Conservation (phyloP, 345 rosid genomes). For the Bretschneidera sinensis region DNA sequence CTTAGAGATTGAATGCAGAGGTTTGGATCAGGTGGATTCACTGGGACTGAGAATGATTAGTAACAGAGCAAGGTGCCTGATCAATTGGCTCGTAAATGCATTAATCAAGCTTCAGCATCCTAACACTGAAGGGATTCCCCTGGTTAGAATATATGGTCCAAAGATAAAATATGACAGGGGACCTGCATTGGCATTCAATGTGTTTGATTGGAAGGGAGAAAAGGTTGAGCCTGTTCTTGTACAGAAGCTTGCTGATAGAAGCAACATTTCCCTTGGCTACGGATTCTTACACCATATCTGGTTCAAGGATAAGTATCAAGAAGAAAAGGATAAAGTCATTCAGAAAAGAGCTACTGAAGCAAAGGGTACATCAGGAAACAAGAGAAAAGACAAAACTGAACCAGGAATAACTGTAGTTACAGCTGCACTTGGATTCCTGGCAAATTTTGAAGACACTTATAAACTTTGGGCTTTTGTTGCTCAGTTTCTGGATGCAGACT, state of each 20-base stretch:
- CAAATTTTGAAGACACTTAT: slow-evolving; percentile 73
- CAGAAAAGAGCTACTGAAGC: slow-evolving; percentile 37
- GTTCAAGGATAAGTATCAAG: slow-evolving; percentile 57
- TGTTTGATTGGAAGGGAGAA: slow-evolving; percentile 79
- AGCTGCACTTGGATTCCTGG: slow-evolving; percentile 71
- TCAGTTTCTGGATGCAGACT: slow-evolving; percentile 83
- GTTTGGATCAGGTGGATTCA: slow-evolving; percentile 75
- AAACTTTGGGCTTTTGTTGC: slow-evolving; percentile 85
- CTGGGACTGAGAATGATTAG: slow-evolving; percentile 56
- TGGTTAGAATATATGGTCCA: slow-evolving; percentile 81
- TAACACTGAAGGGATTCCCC: slow-evolving; percentile 37
- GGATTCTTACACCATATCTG: slow-evolving; percentile 61
- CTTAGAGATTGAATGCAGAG: slow-evolving; percentile 43
- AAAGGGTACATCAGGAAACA: slow-evolving; percentile 19
- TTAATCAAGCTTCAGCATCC: slow-evolving; percentile 77
- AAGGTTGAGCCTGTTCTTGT: slow-evolving; percentile 73
- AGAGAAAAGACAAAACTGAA: slow-evolving; percentile 33
- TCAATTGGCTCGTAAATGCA: slow-evolving; percentile 87
- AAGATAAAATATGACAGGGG: slow-evolving; percentile 78
- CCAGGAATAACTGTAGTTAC: slow-evolving; percentile 61
- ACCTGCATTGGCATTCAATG: slow-evolving; percentile 80
- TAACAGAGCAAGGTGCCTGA: slow-evolving; percentile 74
- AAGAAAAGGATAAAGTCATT: slow-evolving; percentile 41
- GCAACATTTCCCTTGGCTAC: slow-evolving; percentile 63
- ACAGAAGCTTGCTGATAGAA: slow-evolving; percentile 83